Evolutionary conservation across 805 yeast species (phyloP), one percentile per base, ranked within the genome.

Genomic region (Yamadazyma endophytica): DNA sequence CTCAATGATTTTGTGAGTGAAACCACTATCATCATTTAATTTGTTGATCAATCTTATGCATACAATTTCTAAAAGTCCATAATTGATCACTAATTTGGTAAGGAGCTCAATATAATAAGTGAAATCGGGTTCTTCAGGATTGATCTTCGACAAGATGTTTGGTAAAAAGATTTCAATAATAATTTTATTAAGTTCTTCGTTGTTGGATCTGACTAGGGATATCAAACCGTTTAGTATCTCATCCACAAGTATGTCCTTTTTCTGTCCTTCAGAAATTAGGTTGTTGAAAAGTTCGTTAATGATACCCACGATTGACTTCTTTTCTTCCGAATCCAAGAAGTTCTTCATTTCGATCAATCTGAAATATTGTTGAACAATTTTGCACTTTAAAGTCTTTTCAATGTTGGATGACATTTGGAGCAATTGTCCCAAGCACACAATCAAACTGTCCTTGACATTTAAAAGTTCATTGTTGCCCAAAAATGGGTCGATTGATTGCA

Each of bases 351-450:
- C 58, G 6, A 79, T 61, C 25, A 86, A 47, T 30, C 75, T 74
- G 1, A 77, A 67, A 30, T 87, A 65, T 26, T 82, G 84, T 32
- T 75, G 75, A 17, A 83, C 61, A 1, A 92, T 74, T 24, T 81
- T 59, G 17, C 82, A 68, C 46, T 87, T 70, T 35, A 87, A 64
- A 1, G 88, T 75, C 8, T 78, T 79, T 46, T 85, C 96, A 18
- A 75, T 58, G 20, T 68, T 70, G 0, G 95, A 77, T 0, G 84
- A 70, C 0, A 82, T 70, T 50, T 81, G 73, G 29, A 89, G 63
- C 4, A 85, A 69, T 47, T 75, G 79, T n/a, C 88, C 77, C 42
- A 86, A 53, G 25, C 81, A 61, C 32, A 79, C 74, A 18, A 88
- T 56, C 11, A 89, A 61, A 23, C 77, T 77, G 46, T 88, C 95